Percentiles rank a stretch among this genome's conserved stretches.
Conservation (phyloP, 352 stramenopile genomes). For the Phytophthora lateralis region DNA sequence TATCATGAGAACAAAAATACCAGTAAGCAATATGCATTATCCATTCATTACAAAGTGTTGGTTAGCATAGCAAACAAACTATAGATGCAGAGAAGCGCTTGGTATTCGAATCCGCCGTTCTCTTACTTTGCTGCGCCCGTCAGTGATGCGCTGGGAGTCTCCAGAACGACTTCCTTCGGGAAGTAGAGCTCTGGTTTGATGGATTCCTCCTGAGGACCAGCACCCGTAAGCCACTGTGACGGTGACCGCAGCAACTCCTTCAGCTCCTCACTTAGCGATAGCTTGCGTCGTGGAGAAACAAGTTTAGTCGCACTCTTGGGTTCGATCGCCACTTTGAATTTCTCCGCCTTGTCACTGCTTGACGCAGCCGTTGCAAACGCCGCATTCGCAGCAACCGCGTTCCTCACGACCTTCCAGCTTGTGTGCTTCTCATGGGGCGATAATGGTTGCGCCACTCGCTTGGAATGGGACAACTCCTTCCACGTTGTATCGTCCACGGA, state of each 20-base stretch:
- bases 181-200: constrained; percentile 67
- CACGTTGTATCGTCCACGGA: constrained; percentile 38
- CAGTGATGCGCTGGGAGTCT: constrained; percentile 23
- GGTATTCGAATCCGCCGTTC: neutral
- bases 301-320: constrained; percentile 22
- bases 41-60: constrained; percentile 14
- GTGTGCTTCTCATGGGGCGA: constrained; percentile 64
- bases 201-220: constrained; percentile 15
- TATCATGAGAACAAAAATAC: constrained; percentile 21
- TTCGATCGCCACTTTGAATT: constrained; percentile 48
- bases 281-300: constrained; percentile 44
- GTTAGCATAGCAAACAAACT: neutral
- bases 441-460: constrained; percentile 47
- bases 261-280: constrained; percentile 67
- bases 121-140: constrained; percentile 4
- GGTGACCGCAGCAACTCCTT: constrained; percentile 64
- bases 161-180: constrained; percentile 47
- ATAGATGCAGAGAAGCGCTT: neutral
- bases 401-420: constrained; percentile 60
- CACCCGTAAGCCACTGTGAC: constrained; percentile 62
- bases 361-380: constrained; percentile 13
- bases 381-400: constrained; percentile 7
- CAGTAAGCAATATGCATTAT: constrained; percentile 9
- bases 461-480: constrained; percentile 63
- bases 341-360: constrained; percentile 11